Evolutionary conservation across 176 grass and related monocot genomes (phyloP).

Genomic region (Triticum monococcum): DNA sequence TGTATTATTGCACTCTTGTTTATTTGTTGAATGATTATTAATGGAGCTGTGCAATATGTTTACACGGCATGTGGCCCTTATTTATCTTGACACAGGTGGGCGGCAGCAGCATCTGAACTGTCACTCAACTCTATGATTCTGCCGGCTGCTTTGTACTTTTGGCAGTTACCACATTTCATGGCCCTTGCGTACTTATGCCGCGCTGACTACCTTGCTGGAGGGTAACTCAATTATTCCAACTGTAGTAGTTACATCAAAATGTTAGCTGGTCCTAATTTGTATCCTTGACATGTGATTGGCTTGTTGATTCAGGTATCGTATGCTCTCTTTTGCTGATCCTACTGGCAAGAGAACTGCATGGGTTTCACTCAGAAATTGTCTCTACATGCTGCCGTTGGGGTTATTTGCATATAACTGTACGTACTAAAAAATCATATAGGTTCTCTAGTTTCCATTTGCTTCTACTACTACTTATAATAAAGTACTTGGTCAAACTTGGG

Average conservation of each 20-base stretch:
- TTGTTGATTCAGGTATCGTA: slow-evolving; percentile 59
- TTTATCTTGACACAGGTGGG: slow-evolving; percentile 58
- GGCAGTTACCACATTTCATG: slow-evolving; percentile 99
- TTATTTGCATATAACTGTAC: slow-evolving; percentile 82
- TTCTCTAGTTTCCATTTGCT: neutral
- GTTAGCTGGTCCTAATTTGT: slow-evolving; percentile 9
- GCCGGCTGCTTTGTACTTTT: slow-evolving; percentile 87
- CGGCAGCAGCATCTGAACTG: slow-evolving; percentile 77
- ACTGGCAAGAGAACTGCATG: slow-evolving; percentile 87
- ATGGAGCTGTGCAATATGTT: slow-evolving; percentile 5
- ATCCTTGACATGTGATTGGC: neutral
- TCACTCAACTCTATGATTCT: slow-evolving; percentile 83
- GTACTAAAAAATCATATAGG: slow-evolving; percentile 33
- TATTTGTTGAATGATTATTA: neutral
- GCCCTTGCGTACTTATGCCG: slow-evolving; percentile 95
- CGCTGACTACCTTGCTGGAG: slow-evolving; percentile 86
- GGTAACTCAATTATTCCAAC: slow-evolving; percentile 47
- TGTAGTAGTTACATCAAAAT: slow-evolving; percentile 6
- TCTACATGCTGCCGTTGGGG: slow-evolving; percentile 90
- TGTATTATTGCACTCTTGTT: neutral
- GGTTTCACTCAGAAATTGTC: slow-evolving; percentile 89
- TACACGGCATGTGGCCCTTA: neutral
- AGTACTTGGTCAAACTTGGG: neutral
- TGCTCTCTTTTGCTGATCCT: slow-evolving; percentile 78
- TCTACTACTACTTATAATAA: neutral